Evolutionary conservation across 139 green algal genomes (phyloP).

Genomic region (Chlorella sp.): DNA sequence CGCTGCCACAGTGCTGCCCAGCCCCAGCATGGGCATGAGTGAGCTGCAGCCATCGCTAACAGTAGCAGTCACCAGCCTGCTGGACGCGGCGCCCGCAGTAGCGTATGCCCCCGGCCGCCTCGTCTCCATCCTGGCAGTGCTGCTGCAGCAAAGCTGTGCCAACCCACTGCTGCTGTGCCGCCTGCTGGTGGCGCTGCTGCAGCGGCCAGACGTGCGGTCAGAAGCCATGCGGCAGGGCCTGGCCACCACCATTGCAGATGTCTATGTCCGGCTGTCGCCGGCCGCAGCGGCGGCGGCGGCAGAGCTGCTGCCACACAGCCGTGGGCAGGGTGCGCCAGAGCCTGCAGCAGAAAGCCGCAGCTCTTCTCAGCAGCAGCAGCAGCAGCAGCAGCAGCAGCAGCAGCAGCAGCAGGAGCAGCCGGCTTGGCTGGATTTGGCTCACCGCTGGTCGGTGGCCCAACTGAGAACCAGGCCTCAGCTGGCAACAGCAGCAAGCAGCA

Average conservation of each 20-base stretch:
- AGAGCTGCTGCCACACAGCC: neutral
- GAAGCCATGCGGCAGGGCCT: constrained; percentile 42
- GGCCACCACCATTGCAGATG: neutral
- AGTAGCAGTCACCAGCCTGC: constrained; percentile 29
- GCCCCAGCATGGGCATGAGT: constrained; percentile 31
- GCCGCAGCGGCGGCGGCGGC: constrained; percentile 4
- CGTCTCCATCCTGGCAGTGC: constrained; percentile 15
- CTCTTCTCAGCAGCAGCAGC: constrained; percentile 32
- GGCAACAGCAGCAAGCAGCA: neutral
- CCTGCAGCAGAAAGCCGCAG: neutral
- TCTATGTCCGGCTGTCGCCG: constrained; percentile 26
- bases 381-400: constrained; percentile 20
- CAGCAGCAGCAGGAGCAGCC: constrained; percentile 22
- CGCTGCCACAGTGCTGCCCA: constrained; percentile 36
- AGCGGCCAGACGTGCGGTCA: constrained; percentile 39
- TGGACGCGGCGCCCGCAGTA: constrained; percentile 24
- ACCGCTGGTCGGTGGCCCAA: neutral
- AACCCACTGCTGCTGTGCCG: constrained; percentile 43
- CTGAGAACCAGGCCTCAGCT: neutral
- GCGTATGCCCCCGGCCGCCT: constrained; percentile 2
- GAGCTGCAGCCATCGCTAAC: constrained; percentile 37
- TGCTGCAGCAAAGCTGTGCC: constrained; percentile 40
- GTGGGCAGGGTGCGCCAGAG: neutral
- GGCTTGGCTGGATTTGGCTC: constrained; percentile 6
- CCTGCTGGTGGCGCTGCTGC: constrained; percentile 38